Evolutionary conservation across 441 rosid genomes (phyloP).

Genomic region (Erodium trifolium): DNA sequence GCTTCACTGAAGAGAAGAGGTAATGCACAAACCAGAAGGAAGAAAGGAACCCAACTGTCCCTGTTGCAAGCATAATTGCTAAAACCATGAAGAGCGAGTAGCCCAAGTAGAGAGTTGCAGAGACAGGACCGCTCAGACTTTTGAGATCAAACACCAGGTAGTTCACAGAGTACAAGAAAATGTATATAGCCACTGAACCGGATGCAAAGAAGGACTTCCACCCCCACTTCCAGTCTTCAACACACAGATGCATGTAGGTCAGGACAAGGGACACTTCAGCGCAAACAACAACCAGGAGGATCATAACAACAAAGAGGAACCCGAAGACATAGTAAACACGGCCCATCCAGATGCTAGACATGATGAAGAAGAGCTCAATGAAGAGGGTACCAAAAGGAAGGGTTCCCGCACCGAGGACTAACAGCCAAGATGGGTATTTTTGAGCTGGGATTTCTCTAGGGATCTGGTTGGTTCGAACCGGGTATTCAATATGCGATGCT

Average conservation of each 20-base stretch:
- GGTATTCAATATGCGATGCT: conserved; percentile 66
- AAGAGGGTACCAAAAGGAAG: conserved; percentile 69
- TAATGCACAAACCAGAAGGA: conserved; percentile 85
- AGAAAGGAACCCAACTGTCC: conserved; percentile 74
- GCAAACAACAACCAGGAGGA: conserved; percentile 67
- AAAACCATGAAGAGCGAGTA: conserved; percentile 73
- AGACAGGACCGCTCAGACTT: conserved; percentile 68
- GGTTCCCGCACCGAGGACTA: conserved; percentile 67
- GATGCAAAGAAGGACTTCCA: conserved; percentile 88
- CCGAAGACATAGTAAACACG: conserved; percentile 71
- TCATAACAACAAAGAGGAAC: conserved; percentile 55
- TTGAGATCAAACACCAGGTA: conserved; percentile 70
- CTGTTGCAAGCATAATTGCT: conserved; percentile 72
- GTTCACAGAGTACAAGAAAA: conserved; percentile 64
- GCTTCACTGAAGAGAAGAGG: conserved; percentile 83
- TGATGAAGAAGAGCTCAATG: conserved; percentile 75
- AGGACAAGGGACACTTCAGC: conserved; percentile 74
- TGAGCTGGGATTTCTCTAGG: conserved; percentile 74
- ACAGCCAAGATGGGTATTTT: conserved; percentile 67
- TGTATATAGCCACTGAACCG: conserved; percentile 73
- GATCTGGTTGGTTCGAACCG: conserved; percentile 71
- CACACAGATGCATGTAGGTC: conserved; percentile 73
- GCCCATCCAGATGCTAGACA: conserved; percentile 79
- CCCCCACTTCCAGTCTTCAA: conserved; percentile 89
- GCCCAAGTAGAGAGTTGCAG: conserved; percentile 68